These are phyloP conservation scores for Thuja plicata DNA, from an alignment of 83 land plant species.

Conservation along the genomic window DNA sequence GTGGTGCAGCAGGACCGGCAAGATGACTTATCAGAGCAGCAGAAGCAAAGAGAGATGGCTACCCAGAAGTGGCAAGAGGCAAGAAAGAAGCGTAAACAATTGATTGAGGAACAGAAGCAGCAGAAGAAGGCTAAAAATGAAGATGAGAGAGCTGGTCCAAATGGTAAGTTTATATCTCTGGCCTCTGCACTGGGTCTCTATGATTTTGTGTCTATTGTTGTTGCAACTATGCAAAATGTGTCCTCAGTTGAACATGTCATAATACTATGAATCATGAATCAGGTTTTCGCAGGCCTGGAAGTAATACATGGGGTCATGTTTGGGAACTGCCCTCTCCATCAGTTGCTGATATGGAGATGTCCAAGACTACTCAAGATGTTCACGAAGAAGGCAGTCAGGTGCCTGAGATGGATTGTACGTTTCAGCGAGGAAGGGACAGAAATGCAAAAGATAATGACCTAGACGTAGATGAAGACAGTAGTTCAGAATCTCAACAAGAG, in stretches of 20 bases:
- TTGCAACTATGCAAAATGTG: neutral
- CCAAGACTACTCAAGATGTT: neutral
- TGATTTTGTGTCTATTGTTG: neutral
- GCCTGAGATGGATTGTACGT: neutral
- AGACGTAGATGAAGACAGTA: slow-evolving; percentile 13
- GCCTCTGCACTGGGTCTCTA: neutral
- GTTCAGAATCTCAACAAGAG: slow-evolving; percentile 16
- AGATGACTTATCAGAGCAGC: slow-evolving; percentile 5
- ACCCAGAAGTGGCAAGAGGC: slow-evolving; percentile 7
- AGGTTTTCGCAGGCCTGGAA: slow-evolving; percentile 16
- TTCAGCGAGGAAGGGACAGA: slow-evolving; percentile 11
- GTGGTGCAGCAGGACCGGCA: slow-evolving; percentile 3
- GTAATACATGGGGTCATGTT: slow-evolving; percentile 4
- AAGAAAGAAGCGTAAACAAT: slow-evolving; percentile 14
- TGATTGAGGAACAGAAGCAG: slow-evolving; percentile 15
- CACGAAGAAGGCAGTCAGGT: neutral
- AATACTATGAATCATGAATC: neutral
- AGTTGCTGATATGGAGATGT: slow-evolving; percentile 5
- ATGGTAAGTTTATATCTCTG: neutral
- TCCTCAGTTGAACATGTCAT: neutral
- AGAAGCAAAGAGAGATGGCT: slow-evolving; percentile 5
- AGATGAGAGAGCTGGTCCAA: slow-evolving; percentile 15
- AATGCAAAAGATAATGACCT: neutral
- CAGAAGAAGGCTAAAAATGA: slow-evolving; percentile 7
- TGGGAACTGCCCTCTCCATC: slow-evolving; percentile 5